Evolutionary conservation across 2,329 filamentous ascomycete genomes (phyloP), one percentile per base, ranked within the genome.

Genomic region (Trichoderma citrinoviride): DNA sequence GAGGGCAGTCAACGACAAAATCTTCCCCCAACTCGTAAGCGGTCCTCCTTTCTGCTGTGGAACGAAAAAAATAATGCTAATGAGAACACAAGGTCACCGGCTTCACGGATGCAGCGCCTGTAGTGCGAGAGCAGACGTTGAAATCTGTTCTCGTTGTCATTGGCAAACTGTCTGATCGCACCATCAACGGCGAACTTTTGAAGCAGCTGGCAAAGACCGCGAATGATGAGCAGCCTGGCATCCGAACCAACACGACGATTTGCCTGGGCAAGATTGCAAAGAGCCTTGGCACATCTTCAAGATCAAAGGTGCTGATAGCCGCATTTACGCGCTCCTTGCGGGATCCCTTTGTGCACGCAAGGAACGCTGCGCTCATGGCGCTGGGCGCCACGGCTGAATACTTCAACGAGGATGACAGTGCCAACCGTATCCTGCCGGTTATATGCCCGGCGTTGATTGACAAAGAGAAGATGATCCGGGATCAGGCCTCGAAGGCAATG

Each of bases 221-320:
- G 52, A 99, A 98, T 71, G 95, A 99, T 68, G 95, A 98, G 71
- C 94, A 99, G 73, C 93, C 95, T 1, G 95, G 95, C 0, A 99
- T 99, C 69, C 87, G 95, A 67, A 99, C 95, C 8, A 99, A 99
- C 75, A 99, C 95, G 0, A 99, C 95, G 1, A 99, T 99, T 64
- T 98, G 94, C 74, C 80, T 99, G 0, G 95, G 95, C 23, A 98
- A 97, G 73, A 97, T 99, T 70, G 93, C 95, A 15, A 93, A 92
- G 71, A 90, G 96, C 71, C 82, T 99, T 1, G 92, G 92, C 1
- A 82, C 85, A 1, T 83, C 91, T 69, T 92, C 91, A 3, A 85
- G 95, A 67, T 85, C 90, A 54, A 99, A 98, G 76, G 94, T 99
- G 0, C 85, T 99, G 27, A 90, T 93, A 60, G 95, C 95, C 7